Conservation (phyloP, 371 early-diverging fungal genomes). For the Rhizopus delemar region DNA sequence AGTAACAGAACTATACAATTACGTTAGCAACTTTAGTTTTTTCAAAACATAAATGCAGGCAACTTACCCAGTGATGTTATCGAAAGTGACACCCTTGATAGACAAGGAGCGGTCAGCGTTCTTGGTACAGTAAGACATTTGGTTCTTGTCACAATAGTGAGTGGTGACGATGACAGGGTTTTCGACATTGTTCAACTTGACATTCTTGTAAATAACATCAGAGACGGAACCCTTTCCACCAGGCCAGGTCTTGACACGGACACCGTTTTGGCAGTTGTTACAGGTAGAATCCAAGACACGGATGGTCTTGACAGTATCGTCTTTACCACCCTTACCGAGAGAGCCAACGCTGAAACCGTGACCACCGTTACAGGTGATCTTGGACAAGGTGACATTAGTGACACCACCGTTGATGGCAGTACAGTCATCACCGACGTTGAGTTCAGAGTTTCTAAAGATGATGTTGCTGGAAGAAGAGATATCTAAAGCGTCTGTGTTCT, state of each 20-base stretch:
- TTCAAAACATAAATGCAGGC: too few relatives aligned
- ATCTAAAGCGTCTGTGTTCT: constrained; percentile 37
- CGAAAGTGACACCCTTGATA: constrained; percentile 28
- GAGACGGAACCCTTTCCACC: constrained; percentile 36
- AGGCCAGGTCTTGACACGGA: constrained; percentile 23
- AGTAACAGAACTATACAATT: constrained; percentile 12
- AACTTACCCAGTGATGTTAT: constrained; percentile 29
- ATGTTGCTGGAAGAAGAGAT: constrained; percentile 32
- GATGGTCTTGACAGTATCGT: constrained; percentile 25
- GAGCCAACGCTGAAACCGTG: constrained; percentile 44
- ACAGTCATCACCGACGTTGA: constrained; percentile 38
- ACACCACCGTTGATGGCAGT: constrained; percentile 32
- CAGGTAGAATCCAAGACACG: constrained; percentile 24
- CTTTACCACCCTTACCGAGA: constrained; percentile 33
- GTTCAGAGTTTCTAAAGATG: constrained; percentile 18
- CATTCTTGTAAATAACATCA: constrained; percentile 24
- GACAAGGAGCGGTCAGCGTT: constrained; percentile 26
- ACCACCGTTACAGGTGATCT: constrained; percentile 26
- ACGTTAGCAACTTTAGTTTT: background rate
- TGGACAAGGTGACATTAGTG: constrained; percentile 27
- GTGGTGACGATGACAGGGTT: constrained; percentile 23
- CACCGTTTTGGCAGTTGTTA: background rate
- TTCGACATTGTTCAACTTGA: constrained; percentile 23
- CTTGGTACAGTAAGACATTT: constrained; percentile 25
- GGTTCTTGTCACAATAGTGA: constrained; percentile 17